Evolutionary conservation across 495 filamentous ascomycete species (phyloP).

Genomic region (Sordaria brevicollis): DNA sequence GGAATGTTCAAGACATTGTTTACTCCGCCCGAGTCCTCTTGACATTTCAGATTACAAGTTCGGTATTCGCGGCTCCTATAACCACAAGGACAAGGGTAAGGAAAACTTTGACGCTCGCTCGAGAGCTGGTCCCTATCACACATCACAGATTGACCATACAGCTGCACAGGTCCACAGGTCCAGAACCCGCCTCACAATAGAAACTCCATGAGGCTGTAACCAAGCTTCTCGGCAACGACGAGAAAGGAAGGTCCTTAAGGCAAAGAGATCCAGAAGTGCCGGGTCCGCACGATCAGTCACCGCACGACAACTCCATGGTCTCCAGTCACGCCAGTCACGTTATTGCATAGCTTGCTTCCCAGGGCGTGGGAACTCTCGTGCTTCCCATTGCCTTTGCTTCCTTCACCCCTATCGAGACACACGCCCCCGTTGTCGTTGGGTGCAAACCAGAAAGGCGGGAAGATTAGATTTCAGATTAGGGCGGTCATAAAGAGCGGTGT

Average conservation of each 20-base stretch:
- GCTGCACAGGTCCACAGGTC: neutral
- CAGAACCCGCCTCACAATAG: neutral
- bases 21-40: no score
- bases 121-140: neutral
- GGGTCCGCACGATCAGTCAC: neutral
- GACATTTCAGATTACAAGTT: neutral
- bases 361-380: neutral
- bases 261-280: neutral
- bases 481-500: neutral
- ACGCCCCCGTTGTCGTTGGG: neutral
- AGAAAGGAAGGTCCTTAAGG: conserved; percentile 19
- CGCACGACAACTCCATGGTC: neutral
- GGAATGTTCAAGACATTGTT: neutral
- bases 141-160: no score
- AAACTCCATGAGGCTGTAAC: neutral
- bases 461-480: neutral
- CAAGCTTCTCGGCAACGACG: conserved; percentile 8
- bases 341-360: neutral
- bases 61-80: neutral
- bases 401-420: neutral
- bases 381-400: neutral
- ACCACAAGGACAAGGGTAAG: neutral
- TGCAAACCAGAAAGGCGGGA: neutral
- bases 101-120: neutral
- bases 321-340: no score